phyloP scores from a whole-genome alignment of 1,139 yeast species.

The Debaryomycetaceae sp. region DNA sequence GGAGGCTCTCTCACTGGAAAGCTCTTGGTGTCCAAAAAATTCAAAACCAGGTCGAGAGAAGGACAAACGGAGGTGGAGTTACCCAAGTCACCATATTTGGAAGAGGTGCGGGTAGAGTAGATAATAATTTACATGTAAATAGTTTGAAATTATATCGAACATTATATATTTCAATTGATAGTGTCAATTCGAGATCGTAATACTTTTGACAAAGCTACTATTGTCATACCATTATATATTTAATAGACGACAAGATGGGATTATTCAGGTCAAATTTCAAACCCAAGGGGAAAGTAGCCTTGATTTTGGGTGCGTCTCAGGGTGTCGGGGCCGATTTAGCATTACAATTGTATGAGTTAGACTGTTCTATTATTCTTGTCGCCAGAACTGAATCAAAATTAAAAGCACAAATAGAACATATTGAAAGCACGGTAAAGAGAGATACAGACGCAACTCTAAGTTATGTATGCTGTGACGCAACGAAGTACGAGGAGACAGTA shows the following conservation, averaged over 20 bases:
- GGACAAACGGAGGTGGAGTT: conserved; percentile 15
- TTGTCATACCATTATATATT: neutral
- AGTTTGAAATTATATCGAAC: conserved; percentile 3
- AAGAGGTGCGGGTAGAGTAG: neutral
- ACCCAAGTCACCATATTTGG: conserved; percentile 38
- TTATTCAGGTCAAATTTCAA: conserved; percentile 26
- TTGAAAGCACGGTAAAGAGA: conserved; percentile 21
- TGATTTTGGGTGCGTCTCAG: conserved; percentile 94
- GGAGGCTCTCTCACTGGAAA: conserved; percentile 23
- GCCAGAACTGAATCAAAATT: conserved; percentile 70
- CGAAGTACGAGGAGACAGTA: conserved; percentile 51
- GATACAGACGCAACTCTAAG: conserved; percentile 29
- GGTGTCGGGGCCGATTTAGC: conserved; percentile 89
- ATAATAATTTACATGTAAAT: conserved; percentile 5
- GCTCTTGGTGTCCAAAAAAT: conserved; percentile 35
- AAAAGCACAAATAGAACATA: conserved; percentile 41
- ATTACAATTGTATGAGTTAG: conserved; percentile 46
- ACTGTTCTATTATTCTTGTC: conserved; percentile 67
- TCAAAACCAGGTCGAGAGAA: conserved; percentile 30
- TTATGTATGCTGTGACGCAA: conserved; percentile 64
- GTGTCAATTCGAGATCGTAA: too few relatives aligned
- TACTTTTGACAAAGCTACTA: too few relatives aligned
- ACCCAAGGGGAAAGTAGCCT: conserved; percentile 52
- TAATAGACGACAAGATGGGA: conserved; percentile 15
- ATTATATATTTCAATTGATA: too few relatives aligned